Conservation (phyloP, 768 basidiomycete genomes). For the Saitozyma sp. region DNA sequence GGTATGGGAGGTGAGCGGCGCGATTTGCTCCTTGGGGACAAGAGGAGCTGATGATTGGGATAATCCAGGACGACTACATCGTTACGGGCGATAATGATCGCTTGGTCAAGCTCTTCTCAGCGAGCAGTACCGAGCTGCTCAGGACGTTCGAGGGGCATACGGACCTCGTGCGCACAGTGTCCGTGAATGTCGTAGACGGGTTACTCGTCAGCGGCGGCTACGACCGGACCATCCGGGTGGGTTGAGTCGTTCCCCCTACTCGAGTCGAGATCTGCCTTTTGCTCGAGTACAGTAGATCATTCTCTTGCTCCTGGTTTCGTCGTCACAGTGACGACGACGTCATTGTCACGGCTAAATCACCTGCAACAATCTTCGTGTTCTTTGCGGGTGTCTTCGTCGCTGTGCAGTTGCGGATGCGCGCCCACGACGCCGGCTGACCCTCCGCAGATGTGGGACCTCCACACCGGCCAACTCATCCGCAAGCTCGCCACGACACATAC, state of each 20-base stretch:
- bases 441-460: constrained; percentile 21
- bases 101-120: constrained; percentile 25
- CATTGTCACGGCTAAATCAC: too few species aligned
- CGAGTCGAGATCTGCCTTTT: too few species aligned
- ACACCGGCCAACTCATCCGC: constrained; percentile 18
- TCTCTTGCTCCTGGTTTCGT: too few species aligned
- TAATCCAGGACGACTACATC: constrained; percentile 22
- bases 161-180: constrained; percentile 30
- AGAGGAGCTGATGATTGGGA: neutral
- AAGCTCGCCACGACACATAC: constrained; percentile 6
- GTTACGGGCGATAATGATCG: constrained; percentile 29
- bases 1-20: constrained; percentile 28
- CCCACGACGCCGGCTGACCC: too few species aligned
- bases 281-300: too few species aligned
- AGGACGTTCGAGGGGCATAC: constrained; percentile 29
- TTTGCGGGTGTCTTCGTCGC: too few species aligned
- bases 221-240: constrained; percentile 30
- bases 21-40: neutral
- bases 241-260: neutral
- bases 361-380: too few species aligned
- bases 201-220: constrained; percentile 35
- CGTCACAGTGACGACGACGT: too few species aligned
- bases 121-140: constrained; percentile 9
- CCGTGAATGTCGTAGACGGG: constrained; percentile 11
- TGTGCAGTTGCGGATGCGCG: too few species aligned